Evolutionary conservation across 2,329 filamentous ascomycete species (phyloP).

Genomic region (Aspergillus sp.): DNA sequence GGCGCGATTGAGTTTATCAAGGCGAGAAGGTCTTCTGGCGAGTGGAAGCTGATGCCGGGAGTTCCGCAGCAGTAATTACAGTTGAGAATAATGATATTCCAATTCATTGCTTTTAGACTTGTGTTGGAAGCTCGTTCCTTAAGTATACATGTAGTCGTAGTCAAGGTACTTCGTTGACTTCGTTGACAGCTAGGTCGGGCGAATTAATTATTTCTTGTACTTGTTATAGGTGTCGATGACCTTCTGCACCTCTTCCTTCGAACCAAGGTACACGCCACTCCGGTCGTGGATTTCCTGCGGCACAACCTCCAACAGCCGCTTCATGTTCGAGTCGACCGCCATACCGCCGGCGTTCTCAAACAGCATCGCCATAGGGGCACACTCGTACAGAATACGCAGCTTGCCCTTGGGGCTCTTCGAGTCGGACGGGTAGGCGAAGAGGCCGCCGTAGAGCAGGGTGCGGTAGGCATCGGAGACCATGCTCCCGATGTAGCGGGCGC

Average conservation of each 20-base stretch:
- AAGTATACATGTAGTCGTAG: not conserved
- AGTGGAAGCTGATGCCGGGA: no score
- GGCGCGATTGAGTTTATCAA: not conserved
- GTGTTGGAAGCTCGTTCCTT: not conserved
- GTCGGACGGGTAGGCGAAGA: slow-evolving; percentile 95
- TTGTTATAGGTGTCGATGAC: slow-evolving; percentile 72
- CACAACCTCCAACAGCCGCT: slow-evolving; percentile 77
- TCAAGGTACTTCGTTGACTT: no score
- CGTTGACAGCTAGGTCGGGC: no score
- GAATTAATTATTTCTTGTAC: slow-evolving; percentile 24
- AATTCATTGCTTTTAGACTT: not conserved
- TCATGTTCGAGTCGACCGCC: slow-evolving; percentile 84
- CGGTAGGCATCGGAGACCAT: slow-evolving; percentile 99
- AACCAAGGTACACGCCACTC: slow-evolving; percentile 93
- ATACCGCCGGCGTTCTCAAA: slow-evolving; percentile 97
- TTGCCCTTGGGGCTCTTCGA: slow-evolving; percentile 99
- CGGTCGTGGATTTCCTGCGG: slow-evolving; percentile 92
- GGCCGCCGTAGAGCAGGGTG: slow-evolving; percentile 86
- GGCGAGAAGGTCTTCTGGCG: not conserved
- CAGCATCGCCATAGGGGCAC: slow-evolving; percentile 96
- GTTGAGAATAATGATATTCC: no score
- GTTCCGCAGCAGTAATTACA: no score
- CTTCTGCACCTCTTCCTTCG: slow-evolving; percentile 90
- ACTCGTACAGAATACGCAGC: slow-evolving; percentile 94
- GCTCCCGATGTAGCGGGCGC: slow-evolving; percentile 85